Percentiles rank a stretch among this genome's conserved stretches.
These are phyloP conservation scores for Epichloe gansuensis DNA, from an alignment of 2,329 filamentous ascomycete genomes.

Conservation along the genomic window DNA sequence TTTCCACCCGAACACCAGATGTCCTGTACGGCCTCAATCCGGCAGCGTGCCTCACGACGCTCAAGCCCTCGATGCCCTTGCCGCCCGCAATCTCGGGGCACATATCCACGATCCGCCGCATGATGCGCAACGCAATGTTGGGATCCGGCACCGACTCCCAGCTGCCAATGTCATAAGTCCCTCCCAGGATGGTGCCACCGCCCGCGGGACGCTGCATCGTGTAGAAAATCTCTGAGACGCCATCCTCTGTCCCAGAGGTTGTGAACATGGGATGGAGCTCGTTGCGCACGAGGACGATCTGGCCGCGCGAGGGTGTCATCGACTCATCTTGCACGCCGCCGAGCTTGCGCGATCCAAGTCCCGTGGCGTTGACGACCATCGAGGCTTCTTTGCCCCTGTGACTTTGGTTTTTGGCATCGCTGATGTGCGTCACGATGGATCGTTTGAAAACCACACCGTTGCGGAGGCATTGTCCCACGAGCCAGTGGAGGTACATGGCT, in stretches of 20 bases:
- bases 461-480: slow-evolving; percentile 65
- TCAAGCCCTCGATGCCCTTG: slow-evolving; percentile 58
- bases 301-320: slow-evolving; percentile 66
- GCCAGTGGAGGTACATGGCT: slow-evolving; percentile 74
- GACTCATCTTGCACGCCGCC: slow-evolving; percentile 68
- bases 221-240: slow-evolving; percentile 59
- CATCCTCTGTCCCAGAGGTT: slow-evolving; percentile 61
- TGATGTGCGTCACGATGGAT: slow-evolving; percentile 53
- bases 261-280: slow-evolving; percentile 57
- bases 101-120: slow-evolving; percentile 58
- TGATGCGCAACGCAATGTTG: slow-evolving; percentile 69
- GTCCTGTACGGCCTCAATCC: slow-evolving; percentile 65
- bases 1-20: slow-evolving; percentile 64
- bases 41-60: slow-evolving; percentile 69
- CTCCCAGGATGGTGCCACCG: slow-evolving; percentile 81
- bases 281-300: slow-evolving; percentile 75
- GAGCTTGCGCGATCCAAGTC: slow-evolving; percentile 59
- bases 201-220: slow-evolving; percentile 67
- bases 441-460: slow-evolving; percentile 58
- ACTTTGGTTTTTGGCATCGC: slow-evolving; percentile 43
- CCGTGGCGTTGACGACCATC: slow-evolving; percentile 75
- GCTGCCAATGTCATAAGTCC: slow-evolving; percentile 64
- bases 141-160: slow-evolving; percentile 73
- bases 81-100: slow-evolving; percentile 52
- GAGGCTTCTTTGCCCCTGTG: slow-evolving; percentile 47